phyloP scores from a whole-genome alignment of 192 early-diverging fungal species.

The Chytriomyces sp. region DNA sequence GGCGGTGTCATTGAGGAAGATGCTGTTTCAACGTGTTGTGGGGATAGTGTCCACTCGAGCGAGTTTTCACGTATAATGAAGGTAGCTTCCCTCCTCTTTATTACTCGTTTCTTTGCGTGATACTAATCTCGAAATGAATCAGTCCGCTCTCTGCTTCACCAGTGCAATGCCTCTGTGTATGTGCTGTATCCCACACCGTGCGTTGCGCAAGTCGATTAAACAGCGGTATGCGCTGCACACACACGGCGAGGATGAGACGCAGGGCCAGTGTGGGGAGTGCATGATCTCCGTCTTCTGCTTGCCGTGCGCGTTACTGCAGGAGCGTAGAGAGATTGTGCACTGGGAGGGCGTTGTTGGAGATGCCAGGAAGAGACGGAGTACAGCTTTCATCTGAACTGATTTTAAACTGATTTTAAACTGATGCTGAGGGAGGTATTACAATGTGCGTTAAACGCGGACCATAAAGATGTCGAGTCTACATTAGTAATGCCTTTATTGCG shows the following conservation, averaged over 20 bases:
- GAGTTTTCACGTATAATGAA: slow-evolving; percentile 17
- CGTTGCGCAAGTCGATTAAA: neutral
- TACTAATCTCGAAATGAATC: neutral
- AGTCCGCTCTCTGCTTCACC: slow-evolving; percentile 12
- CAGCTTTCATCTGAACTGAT: neutral
- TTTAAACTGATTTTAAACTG: too few relatives aligned
- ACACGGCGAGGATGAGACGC: neutral
- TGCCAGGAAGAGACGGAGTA: slow-evolving; percentile 15
- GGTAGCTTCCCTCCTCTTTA: neutral
- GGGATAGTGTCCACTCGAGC: neutral
- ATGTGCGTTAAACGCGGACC: too few relatives aligned
- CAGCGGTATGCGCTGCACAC: neutral
- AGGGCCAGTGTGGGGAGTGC: slow-evolving; percentile 17
- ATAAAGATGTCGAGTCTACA: too few relatives aligned
- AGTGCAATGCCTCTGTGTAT: neutral
- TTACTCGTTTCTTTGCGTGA: neutral
- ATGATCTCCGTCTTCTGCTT: slow-evolving; percentile 7
- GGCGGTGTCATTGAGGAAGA: slow-evolving; percentile 10
- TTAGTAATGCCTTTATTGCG: too few relatives aligned
- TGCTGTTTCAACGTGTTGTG: neutral
- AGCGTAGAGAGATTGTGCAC: slow-evolving; percentile 28
- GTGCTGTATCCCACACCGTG: slow-evolving; percentile 15
- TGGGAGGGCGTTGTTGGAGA: slow-evolving; percentile 23
- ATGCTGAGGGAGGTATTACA: too few relatives aligned
- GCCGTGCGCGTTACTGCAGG: slow-evolving; percentile 12